Evolutionary conservation across 257 asterid species (phyloP).

Genomic region (Sherardia arvensis): DNA sequence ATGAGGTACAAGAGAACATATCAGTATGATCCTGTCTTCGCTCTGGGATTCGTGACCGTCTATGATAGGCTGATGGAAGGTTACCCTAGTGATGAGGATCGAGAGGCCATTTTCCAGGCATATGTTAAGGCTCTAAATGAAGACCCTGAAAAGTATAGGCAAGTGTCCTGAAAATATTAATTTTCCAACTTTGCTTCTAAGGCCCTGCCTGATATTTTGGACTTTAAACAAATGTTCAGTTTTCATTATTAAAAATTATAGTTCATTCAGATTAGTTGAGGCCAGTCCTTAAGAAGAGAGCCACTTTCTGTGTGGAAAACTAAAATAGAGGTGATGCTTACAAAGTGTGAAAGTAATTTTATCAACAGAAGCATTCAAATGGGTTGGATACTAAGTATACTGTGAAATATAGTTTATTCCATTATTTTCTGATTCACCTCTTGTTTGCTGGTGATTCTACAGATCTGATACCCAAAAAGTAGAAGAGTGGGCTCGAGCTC

Average conservation of each 20-base stretch:
- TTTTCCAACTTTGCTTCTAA: background rate
- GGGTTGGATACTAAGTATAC: background rate
- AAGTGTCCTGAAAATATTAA: slow-evolving; percentile 12
- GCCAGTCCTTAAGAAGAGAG: background rate
- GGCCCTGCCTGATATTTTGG: background rate
- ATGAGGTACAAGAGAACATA: slow-evolving; percentile 76
- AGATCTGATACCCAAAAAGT: slow-evolving; percentile 81
- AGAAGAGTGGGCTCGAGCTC: slow-evolving; percentile 88
- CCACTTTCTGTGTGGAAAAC: background rate
- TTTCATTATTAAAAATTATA: too few species aligned
- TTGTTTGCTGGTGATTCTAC: slow-evolving; percentile 3
- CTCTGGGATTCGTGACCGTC: slow-evolving; percentile 88
- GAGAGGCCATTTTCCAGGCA: slow-evolving; percentile 77
- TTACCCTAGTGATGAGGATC: slow-evolving; percentile 72
- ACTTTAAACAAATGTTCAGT: background rate
- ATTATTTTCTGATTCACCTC: background rate
- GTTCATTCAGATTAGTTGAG: background rate
- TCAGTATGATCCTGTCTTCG: slow-evolving; percentile 76
- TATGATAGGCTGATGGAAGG: slow-evolving; percentile 95
- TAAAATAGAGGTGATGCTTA: background rate
- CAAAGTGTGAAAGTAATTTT: background rate
- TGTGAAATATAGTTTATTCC: background rate
- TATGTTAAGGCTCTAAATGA: slow-evolving; percentile 70
- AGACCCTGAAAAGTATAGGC: slow-evolving; percentile 84
- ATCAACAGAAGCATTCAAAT: background rate